phyloP scores from a whole-genome alignment of 1,139 yeast species.

The Suhomyces ambrosiae region DNA sequence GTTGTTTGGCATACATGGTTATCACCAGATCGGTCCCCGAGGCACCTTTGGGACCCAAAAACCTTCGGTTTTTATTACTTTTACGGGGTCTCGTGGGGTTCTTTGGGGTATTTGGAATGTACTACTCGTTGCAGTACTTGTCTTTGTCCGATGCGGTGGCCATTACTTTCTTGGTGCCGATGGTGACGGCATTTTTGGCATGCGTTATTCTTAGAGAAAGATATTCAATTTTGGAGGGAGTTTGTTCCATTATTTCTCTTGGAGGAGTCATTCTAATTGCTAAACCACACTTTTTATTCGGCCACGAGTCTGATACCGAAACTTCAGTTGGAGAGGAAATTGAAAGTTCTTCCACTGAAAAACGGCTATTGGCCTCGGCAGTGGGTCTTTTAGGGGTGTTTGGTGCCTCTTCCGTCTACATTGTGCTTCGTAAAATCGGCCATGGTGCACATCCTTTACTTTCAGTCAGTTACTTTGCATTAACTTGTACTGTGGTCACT shows the following conservation, averaged over 20 bases:
- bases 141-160: conserved; percentile 77
- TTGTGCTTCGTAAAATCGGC: conserved; percentile 74
- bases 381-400: conserved; percentile 70
- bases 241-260: conserved; percentile 69
- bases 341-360: conserved; percentile 43
- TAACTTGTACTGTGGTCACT: conserved; percentile 59
- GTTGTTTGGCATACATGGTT: conserved; percentile 58
- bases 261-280: conserved; percentile 81
- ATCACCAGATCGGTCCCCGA: conserved; percentile 53
- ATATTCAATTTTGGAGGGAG: conserved; percentile 67
- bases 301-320: conserved; percentile 38
- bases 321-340: conserved; percentile 32
- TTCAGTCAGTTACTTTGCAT: conserved; percentile 76
- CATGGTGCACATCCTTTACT: conserved; percentile 76
- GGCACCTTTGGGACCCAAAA: conserved; percentile 73
- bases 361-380: conserved; percentile 56
- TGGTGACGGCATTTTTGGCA: conserved; percentile 76
- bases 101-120: conserved; percentile 74
- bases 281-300: conserved; percentile 75
- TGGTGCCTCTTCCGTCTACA: conserved; percentile 73
- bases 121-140: conserved; percentile 72
- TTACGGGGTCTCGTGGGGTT: conserved; percentile 78
- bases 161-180: conserved; percentile 76
- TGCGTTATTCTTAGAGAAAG: conserved; percentile 65
- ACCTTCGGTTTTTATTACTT: conserved; percentile 54